Percentiles rank a stretch among this genome's conserved stretches.
Evolutionary conservation across 768 basidiomycete genomes (phyloP).

Genomic region (Cantharellus cinnabarinus): DNA sequence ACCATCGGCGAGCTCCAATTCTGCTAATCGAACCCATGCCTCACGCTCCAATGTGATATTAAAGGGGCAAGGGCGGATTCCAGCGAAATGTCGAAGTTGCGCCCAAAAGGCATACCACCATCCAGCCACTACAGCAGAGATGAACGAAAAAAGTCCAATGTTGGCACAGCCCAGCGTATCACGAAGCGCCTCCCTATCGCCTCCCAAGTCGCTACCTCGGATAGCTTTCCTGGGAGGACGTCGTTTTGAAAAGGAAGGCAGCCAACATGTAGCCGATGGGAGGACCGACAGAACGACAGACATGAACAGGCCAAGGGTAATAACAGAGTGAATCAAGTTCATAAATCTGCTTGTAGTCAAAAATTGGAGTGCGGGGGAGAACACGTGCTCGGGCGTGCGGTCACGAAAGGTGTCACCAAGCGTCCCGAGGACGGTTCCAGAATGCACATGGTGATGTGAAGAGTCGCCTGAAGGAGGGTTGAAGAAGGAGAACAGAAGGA

Average conservation of each 20-base stretch:
- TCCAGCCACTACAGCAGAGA: not conserved
- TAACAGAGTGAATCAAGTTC: not conserved
- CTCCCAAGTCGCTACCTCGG: not conserved
- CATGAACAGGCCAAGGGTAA: constrained; percentile 40
- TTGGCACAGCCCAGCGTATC: not conserved
- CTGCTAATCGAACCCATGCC: not conserved
- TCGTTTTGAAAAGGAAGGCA: too few relatives aligned
- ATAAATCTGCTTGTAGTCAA: not conserved
- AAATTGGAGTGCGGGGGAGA: too few relatives aligned
- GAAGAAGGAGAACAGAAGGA: constrained; percentile 73
- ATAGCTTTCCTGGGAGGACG: too few relatives aligned
- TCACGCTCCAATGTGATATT: not conserved
- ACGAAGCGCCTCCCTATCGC: not conserved
- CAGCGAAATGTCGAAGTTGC: too few relatives aligned
- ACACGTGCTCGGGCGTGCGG: too few relatives aligned
- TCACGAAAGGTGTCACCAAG: not conserved
- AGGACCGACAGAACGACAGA: constrained; percentile 33
- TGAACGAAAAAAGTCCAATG: not conserved
- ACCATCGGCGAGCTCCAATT: constrained; percentile 19
- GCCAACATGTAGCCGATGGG: constrained; percentile 11
- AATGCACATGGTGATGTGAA: constrained; percentile 24
- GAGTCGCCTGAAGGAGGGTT: constrained; percentile 51
- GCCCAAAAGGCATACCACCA: not conserved
- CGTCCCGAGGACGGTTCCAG: not conserved
- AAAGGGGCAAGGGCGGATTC: too few relatives aligned